These are phyloP conservation scores for Calocybe cyanea DNA, from an alignment of 768 basidiomycete species.

Conservation along the genomic window DNA sequence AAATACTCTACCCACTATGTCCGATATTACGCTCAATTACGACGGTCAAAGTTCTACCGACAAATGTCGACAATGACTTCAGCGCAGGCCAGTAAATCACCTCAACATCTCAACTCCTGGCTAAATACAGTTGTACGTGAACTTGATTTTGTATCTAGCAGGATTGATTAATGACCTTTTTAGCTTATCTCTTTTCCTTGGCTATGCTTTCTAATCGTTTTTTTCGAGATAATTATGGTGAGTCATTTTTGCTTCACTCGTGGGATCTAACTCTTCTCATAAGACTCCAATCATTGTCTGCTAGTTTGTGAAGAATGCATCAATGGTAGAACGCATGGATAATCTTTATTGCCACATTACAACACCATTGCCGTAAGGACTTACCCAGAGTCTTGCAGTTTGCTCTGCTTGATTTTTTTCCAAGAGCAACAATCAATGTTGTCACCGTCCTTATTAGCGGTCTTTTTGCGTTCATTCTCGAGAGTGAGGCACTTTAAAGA, in stretches of 20 bases:
- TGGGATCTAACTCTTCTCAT: no score
- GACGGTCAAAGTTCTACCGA: conserved; percentile 1
- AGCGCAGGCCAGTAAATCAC: no score
- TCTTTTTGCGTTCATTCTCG: not conserved
- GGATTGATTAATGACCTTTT: no score
- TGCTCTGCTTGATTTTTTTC: not conserved
- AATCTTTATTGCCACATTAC: not conserved
- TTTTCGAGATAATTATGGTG: not conserved
- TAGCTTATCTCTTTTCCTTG: conserved; percentile 3
- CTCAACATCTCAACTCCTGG: no score
- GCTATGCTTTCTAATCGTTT: not conserved
- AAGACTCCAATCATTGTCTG: not conserved
- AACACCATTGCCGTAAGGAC: not conserved
- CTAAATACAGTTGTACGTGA: no score
- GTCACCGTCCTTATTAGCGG: not conserved
- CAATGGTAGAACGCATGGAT: not conserved
- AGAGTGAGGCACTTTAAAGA: not conserved
- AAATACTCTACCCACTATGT: no score
- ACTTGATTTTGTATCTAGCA: no score
- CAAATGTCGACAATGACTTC: not conserved
- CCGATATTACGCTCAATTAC: no score
- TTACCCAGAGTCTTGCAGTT: not conserved
- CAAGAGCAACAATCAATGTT: not conserved
- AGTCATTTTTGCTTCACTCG: not conserved
- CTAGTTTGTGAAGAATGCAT: conserved; percentile 1